Percentiles rank a stretch among this genome's conserved stretches.
Conservation (phyloP, 2,329 filamentous ascomycete species). For the Penicillium olsonii region DNA sequence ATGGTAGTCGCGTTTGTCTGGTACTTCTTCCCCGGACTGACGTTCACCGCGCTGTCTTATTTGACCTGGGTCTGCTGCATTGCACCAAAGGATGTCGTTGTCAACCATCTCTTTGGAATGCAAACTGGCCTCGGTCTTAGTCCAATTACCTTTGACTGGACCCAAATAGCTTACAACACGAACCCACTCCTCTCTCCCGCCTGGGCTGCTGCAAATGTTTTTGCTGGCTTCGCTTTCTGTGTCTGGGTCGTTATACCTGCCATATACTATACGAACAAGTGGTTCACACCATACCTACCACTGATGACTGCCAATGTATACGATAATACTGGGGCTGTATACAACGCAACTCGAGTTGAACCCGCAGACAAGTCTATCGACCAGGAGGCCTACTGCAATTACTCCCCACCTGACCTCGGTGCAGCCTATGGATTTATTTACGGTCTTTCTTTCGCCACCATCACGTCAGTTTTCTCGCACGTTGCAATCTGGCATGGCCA, state of each 20-base stretch:
- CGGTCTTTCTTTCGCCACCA: constrained; percentile 39
- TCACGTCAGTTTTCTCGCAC: constrained; percentile 36
- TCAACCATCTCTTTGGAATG: constrained; percentile 62
- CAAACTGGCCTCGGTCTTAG: constrained; percentile 67
- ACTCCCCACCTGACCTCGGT: constrained; percentile 41
- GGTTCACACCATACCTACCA: constrained; percentile 32
- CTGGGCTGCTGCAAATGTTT: too few species aligned
- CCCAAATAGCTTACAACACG: too few species aligned
- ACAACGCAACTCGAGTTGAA: constrained; percentile 37
- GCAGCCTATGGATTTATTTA: constrained; percentile 39
- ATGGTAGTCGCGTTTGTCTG: constrained; percentile 59
- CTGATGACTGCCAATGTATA: constrained; percentile 36
- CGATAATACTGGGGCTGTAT: constrained; percentile 36
- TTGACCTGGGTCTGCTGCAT: too few species aligned
- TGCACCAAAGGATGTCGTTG: constrained; percentile 59
- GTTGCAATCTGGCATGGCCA: too few species aligned
- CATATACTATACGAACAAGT: not conserved
- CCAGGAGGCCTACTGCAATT: constrained; percentile 33
- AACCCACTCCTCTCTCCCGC: too few species aligned
- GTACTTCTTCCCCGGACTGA: too few species aligned
- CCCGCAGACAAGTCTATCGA: constrained; percentile 34
- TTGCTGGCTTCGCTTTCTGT: too few species aligned
- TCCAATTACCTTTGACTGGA: constrained; percentile 58
- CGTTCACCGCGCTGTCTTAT: too few species aligned
- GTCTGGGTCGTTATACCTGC: too few species aligned